Percentiles rank a stretch among this genome's conserved stretches.
Conservation (phyloP, 306 rosid species). For the Casuarina glauca region DNA sequence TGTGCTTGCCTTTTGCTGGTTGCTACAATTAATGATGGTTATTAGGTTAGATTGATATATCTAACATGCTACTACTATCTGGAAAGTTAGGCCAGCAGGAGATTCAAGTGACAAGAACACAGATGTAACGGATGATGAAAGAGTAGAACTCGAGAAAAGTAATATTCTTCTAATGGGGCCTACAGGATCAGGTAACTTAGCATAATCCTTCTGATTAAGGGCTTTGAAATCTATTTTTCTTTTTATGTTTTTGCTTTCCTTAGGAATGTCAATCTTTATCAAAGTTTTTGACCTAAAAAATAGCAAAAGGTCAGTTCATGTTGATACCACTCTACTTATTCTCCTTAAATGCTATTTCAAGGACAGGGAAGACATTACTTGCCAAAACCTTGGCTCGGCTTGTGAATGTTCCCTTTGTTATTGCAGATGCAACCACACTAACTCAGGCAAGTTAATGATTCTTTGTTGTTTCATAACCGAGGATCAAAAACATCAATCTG, state of each 20-base stretch:
- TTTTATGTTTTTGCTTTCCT: conserved; percentile 1
- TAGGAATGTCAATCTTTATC: conserved; percentile 7
- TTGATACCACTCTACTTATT: conserved; percentile 58
- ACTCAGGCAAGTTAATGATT: conserved; percentile 77
- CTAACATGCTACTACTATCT: conserved; percentile 48
- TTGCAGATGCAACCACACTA: conserved; percentile 95
- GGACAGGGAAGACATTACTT: conserved; percentile 99
- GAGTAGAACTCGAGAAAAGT: conserved; percentile 95
- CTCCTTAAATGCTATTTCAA: conserved; percentile 65
- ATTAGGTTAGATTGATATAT: conserved; percentile 23
- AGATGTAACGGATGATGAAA: conserved; percentile 60
- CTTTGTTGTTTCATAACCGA: conserved; percentile 25
- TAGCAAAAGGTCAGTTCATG: conserved; percentile 1
- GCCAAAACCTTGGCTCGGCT: conserved; percentile 98
- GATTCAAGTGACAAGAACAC: conserved; percentile 49
- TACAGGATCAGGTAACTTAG: conserved; percentile 89
- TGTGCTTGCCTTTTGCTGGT: background rate
- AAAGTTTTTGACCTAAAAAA: conserved; percentile 13
- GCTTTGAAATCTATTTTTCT: background rate
- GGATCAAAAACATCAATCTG: background rate
- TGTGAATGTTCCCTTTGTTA: conserved; percentile 97
- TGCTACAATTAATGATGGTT: background rate
- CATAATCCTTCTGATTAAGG: conserved; percentile 16
- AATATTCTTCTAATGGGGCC: conserved; percentile 98
- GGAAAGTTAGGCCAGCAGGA: conserved; percentile 79